Base-by-base conservation (phyloP, 2,329 filamentous ascomycete species). In the Didymella glomerata region DNA sequence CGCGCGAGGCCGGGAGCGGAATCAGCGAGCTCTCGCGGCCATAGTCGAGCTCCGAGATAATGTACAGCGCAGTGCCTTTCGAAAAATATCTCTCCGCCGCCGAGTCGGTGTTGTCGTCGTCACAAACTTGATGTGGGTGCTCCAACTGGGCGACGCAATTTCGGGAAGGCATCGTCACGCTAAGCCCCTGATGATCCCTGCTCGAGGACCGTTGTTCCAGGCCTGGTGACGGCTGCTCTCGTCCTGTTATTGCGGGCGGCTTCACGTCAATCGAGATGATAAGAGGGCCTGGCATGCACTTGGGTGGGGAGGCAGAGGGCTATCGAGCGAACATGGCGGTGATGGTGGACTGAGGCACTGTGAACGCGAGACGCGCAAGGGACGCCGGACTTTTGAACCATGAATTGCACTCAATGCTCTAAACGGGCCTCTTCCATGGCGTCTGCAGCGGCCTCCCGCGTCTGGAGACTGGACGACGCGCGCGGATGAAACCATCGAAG, bases 1-100 rank as follows among this genome's bases (percentile, higher is more conserved):
- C 63, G 69, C 69, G 68, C 61, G 67, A 50, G 61, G 69, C 64
- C 63, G 63, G 54, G 51, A 54, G 46, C 52, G 61, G 67, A 62
- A 69, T 77, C 65, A 78, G 60, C 44, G 74, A 70, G 60, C 62
- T 67, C 66, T 67, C 66, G 54, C 60, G 68, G 67, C 68, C 68
- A 64, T 75, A 76, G 60, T 73, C 73, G 67, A 75, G 71, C 66
- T 74, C 76, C 42, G 71, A 71, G 50, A 77, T 69, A 44, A 75
- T 72, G 59, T 73, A 73, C 47, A 77, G 72, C 49, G 62, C 62
- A n/a, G 65, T 52, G 40, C 52, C 24, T 2, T 46, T 18, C 57
- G 63, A 62, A 68, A 62, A 63, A 66, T 61, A 60, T 62, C 24
- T 38, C n/a, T 49, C 47, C 46, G 40, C 49, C 28, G 50, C 49